Evolutionary conservation across 1,284 basidiomycete species (phyloP), one percentile per base, ranked within the genome.

Genomic region (Pascua guehoae): DNA sequence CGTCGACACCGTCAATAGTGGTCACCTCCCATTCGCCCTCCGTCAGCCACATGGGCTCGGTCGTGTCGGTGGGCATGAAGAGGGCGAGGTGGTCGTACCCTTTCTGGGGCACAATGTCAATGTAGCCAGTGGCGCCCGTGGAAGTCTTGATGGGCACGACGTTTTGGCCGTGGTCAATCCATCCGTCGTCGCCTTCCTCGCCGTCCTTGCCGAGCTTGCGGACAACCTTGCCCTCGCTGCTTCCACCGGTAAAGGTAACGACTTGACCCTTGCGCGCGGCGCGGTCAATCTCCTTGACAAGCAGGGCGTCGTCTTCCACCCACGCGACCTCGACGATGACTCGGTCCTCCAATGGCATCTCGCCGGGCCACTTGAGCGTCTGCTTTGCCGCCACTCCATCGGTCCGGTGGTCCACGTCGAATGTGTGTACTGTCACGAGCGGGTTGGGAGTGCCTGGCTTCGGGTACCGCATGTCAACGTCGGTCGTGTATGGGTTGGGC

Each of bases 1-100:
- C 77, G 71, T 96, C 88, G 16, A 96, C 84, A 2, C 84, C 88
- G 53, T 84, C 78, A 55, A 97, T 86, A 16, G 81, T 82, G 1
- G 86, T 86, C 5, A 98, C 89, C 75, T 98, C 95, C 93, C 93
- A 97, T 38, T 85, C 72, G 0, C 94, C 95, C 2, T 79, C 80
- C 0, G 95, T 97, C 39, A 98, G 79, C 80, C 91, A 97, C 39
- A 79, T 81, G 1, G 92, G 91, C 0, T 80, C 82, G 32, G 79
- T 78, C 14, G 86, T 81, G 63, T 82, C 83, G 3, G 87, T 83
- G 2, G 91, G 87, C 58, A 83, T 86, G 78, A 92, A 96, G 39
- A 92, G 82, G 1, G 92, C 93, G 66, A 96, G 85, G 69, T 96
- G 93, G 66, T 90, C 87, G 79, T 82, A 96, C 0, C 93, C 93